Percentiles rank a stretch among this genome's conserved stretches.
These are phyloP conservation scores for Phytophthora sansomeana DNA, from an alignment of 352 stramenopile species.

Conservation along the genomic window DNA sequence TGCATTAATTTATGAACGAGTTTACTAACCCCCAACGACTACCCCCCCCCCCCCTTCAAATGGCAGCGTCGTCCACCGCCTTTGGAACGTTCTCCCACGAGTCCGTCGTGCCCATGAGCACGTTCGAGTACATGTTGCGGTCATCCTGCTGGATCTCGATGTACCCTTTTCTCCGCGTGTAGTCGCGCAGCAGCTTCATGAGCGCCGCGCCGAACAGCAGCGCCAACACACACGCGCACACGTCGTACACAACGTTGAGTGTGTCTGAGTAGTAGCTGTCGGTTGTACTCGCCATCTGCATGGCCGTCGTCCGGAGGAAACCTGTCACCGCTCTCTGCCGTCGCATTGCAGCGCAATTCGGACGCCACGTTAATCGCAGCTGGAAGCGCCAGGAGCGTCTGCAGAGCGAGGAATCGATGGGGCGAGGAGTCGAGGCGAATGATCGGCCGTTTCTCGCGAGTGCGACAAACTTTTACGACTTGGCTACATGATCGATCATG, in stretches of 20 bases:
- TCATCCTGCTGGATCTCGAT: conserved; percentile 74
- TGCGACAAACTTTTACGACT: conserved; percentile 10
- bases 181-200: conserved; percentile 50
- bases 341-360: conserved; percentile 33
- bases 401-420: background rate
- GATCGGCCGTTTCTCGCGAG: background rate
- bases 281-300: conserved; percentile 24
- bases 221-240: conserved; percentile 50
- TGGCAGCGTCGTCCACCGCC: conserved; percentile 12
- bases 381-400: background rate
- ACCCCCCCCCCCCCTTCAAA: background rate
- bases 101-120: conserved; percentile 69
- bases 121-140: conserved; percentile 64
- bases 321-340: conserved; percentile 20
- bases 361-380: background rate
- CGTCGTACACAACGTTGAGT: conserved; percentile 44
- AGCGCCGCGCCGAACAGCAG: conserved; percentile 55
- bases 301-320: conserved; percentile 13
- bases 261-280: conserved; percentile 17
- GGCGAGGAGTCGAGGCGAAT: background rate
- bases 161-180: conserved; percentile 67
- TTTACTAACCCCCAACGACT: background rate
- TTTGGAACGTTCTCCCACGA: conserved; percentile 65
- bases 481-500: conserved; percentile 14
- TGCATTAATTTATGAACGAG: conserved; percentile 31